A percentile compares a stretch with the other conserved stretches of the same genome.
phyloP scores from a whole-genome alignment of 2,329 filamentous ascomycete genomes.

The Penicillium sp. region DNA sequence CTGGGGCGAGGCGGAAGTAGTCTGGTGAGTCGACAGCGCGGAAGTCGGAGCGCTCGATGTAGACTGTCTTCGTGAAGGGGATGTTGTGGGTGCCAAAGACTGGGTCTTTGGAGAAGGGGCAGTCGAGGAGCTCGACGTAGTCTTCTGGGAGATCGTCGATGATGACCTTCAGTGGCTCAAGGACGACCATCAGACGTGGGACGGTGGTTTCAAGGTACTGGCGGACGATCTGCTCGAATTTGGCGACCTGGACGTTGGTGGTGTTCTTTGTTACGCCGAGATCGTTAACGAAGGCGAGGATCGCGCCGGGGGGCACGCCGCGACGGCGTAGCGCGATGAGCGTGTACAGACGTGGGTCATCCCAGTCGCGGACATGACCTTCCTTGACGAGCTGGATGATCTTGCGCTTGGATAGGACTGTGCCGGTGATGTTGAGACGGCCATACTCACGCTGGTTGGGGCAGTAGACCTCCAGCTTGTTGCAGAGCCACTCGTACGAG shows the following conservation, averaged over 20 bases:
- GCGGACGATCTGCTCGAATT: conserved; percentile 83
- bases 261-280: conserved; percentile 82
- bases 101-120: conserved; percentile 78
- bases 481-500: conserved; percentile 89
- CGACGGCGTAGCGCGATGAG: conserved; percentile 78
- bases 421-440: conserved; percentile 75
- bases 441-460: conserved; percentile 92
- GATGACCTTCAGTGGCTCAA: conserved; percentile 78
- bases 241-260: conserved; percentile 73
- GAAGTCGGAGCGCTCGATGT: conserved; percentile 80
- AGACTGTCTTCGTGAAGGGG: conserved; percentile 72
- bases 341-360: conserved; percentile 87
- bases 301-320: conserved; percentile 82
- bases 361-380: conserved; percentile 80
- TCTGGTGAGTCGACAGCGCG: conserved; percentile 68
- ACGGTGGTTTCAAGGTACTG: conserved; percentile 85
- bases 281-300: conserved; percentile 86
- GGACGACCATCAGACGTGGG: conserved; percentile 81
- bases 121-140: conserved; percentile 61
- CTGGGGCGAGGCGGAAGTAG: conserved; percentile 75
- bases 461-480: conserved; percentile 76
- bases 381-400: conserved; percentile 76
- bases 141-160: conserved; percentile 75
- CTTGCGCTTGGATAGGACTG: conserved; percentile 81
- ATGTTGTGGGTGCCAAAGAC: conserved; percentile 53